Conservation (phyloP, 2,329 filamentous ascomycete genomes). For the Cercospora sp. region DNA sequence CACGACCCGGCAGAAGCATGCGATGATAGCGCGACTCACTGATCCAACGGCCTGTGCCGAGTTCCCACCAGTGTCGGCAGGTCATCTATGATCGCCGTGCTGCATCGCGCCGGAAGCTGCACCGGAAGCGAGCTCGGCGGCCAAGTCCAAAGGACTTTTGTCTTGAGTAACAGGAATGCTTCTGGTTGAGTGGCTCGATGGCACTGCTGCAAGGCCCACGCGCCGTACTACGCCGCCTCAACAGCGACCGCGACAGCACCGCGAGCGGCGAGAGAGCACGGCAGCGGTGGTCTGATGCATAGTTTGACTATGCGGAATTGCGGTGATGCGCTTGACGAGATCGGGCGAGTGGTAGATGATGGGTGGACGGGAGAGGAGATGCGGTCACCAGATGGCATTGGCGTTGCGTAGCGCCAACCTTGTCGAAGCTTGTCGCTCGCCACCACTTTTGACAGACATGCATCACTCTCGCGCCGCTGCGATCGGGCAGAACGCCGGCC, state of each 20-base stretch:
- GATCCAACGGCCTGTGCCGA: not conserved
- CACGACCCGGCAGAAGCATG: conserved; percentile 1
- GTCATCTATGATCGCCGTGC: not conserved
- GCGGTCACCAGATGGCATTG: conserved; percentile 6
- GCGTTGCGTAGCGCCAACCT: not conserved
- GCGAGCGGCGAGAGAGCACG: not conserved
- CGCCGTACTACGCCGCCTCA: not conserved
- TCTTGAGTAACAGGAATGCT: not conserved
- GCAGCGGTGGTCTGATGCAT: not conserved
- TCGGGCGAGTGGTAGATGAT: not conserved
- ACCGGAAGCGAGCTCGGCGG: not conserved
- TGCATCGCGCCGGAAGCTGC: conserved; percentile 7
- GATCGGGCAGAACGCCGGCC: not conserved
- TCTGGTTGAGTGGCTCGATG: not conserved
- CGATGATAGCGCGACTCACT: not conserved
- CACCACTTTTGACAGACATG: not conserved
- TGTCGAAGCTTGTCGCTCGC: not conserved
- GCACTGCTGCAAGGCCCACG: not conserved
- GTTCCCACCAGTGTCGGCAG: not conserved
- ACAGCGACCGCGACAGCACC: too few species aligned
- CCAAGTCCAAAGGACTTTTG: not conserved
- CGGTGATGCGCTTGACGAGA: not conserved
- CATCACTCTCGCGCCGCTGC: not conserved
- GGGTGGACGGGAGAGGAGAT: not conserved
- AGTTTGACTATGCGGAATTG: not conserved